Percentiles rank a stretch among this genome's conserved stretches.
phyloP scores from a whole-genome alignment of 371 early-diverging fungal species.

The Lichtheimia corymbifera region DNA sequence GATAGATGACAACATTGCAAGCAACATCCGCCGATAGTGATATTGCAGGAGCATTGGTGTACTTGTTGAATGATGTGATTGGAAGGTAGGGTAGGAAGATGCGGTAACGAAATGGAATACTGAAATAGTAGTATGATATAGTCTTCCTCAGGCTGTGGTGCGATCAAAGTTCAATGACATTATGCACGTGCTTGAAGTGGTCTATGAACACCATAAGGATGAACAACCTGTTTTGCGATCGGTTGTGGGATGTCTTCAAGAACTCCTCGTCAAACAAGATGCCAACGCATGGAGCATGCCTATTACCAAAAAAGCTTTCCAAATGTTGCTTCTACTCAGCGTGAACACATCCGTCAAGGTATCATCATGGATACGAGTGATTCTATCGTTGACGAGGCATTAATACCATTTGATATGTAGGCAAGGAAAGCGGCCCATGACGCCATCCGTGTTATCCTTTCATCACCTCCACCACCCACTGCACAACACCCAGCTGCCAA shows the following conservation, averaged over 20 bases:
- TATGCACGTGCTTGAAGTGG: constrained; percentile 54
- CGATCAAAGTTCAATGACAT: constrained; percentile 68
- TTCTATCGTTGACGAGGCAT: background rate
- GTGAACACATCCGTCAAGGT: constrained; percentile 90
- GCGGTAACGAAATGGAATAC: background rate
- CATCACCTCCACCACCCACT: constrained; percentile 75
- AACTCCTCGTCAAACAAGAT: constrained; percentile 81
- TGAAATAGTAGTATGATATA: constrained; percentile 9
- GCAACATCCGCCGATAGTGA: constrained; percentile 46
- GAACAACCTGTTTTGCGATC: constrained; percentile 79
- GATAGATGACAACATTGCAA: constrained; percentile 73
- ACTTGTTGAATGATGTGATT: constrained; percentile 81
- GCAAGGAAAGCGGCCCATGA: constrained; percentile 86
- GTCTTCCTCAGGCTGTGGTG: constrained; percentile 63
- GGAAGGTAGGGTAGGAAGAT: constrained; percentile 57
- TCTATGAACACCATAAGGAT: constrained; percentile 61
- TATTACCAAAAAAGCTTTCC: constrained; percentile 67
- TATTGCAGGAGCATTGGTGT: constrained; percentile 70
- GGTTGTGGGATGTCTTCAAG: constrained; percentile 79
- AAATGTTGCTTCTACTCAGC: constrained; percentile 72
- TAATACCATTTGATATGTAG: constrained; percentile 7
- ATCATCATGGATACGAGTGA: constrained; percentile 3
- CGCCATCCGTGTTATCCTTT: constrained; percentile 69
- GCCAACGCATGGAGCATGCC: constrained; percentile 72
- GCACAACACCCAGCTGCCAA: constrained; percentile 79